These are phyloP conservation scores for Lentinus tigrinus DNA, from an alignment of 768 basidiomycete genomes.

Conservation along the genomic window DNA sequence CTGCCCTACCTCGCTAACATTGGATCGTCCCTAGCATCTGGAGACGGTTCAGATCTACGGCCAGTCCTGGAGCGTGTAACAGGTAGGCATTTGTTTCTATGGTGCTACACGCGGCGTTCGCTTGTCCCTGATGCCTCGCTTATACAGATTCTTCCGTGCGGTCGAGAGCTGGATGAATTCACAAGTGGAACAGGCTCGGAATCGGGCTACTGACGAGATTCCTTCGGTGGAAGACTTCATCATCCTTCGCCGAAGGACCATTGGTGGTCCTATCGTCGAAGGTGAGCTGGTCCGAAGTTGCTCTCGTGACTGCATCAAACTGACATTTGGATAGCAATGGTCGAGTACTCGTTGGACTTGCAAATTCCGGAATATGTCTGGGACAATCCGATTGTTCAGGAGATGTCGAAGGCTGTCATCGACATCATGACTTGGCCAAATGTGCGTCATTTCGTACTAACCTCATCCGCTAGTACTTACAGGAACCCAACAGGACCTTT, in stretches of 20 bases:
- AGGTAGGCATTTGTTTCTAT: constrained; percentile 23
- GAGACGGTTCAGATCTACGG: constrained; percentile 35
- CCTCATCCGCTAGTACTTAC: constrained; percentile 24
- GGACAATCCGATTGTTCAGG: constrained; percentile 32
- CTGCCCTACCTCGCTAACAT: constrained; percentile 4
- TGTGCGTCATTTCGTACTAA: constrained; percentile 24
- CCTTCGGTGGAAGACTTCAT: constrained; percentile 39
- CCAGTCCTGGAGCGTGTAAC: constrained; percentile 34
- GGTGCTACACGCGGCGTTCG: neutral
- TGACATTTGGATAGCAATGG: constrained; percentile 27
- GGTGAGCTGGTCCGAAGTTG: constrained; percentile 21
- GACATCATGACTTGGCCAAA: constrained; percentile 45
- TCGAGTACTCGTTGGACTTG: constrained; percentile 38
- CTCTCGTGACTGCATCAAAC: neutral
- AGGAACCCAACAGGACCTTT: constrained; percentile 26
- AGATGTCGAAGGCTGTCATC: constrained; percentile 39
- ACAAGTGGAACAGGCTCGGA: constrained; percentile 35
- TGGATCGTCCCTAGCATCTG: constrained; percentile 27
- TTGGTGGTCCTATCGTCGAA: constrained; percentile 39
- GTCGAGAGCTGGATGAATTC: constrained; percentile 36
- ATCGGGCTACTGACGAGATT: constrained; percentile 35
- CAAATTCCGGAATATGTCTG: constrained; percentile 38
- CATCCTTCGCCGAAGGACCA: constrained; percentile 36
- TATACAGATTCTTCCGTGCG: constrained; percentile 33
- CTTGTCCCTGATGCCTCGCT: neutral